These are phyloP conservation scores for Oryza brachyantha DNA, from an alignment of 176 grass and related monocot species.

Conservation along the genomic window DNA sequence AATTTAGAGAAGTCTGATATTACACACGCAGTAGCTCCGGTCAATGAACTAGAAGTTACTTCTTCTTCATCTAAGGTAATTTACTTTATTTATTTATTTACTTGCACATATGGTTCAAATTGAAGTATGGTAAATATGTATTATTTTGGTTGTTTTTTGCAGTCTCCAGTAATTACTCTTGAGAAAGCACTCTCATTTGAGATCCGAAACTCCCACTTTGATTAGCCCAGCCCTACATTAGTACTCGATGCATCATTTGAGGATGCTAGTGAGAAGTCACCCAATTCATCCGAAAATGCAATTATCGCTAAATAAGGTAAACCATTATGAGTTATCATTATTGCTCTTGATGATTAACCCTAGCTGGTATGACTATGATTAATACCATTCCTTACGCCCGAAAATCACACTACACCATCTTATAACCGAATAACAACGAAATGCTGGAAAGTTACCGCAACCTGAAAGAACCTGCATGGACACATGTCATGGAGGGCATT, in stretches of 20 bases:
- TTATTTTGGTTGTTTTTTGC: slow-evolving; percentile 34
- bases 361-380: slow-evolving; percentile 6
- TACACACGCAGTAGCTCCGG: slow-evolving; percentile 13
- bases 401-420: not conserved
- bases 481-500: not conserved
- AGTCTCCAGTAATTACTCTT: slow-evolving; percentile 35
- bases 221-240: slow-evolving; percentile 94
- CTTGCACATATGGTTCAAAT: not conserved
- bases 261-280: slow-evolving; percentile 50
- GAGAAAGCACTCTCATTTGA: slow-evolving; percentile 47
- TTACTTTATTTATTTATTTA: slow-evolving; percentile 6
- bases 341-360: slow-evolving; percentile 18
- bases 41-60: slow-evolving; percentile 35
- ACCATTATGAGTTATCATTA: not conserved
- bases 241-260: slow-evolving; percentile 83
- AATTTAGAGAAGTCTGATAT: slow-evolving; percentile 24
- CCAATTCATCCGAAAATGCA: slow-evolving; percentile 43
- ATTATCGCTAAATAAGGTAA: slow-evolving; percentile 60
- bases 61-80: slow-evolving; percentile 34
- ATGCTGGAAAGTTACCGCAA: not conserved
- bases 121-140: not conserved
- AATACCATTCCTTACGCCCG: not conserved
- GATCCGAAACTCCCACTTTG: slow-evolving; percentile 40
- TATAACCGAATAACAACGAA: not conserved
- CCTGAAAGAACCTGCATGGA: no score